phyloP scores from a whole-genome alignment of 1,284 basidiomycete species.

The Trichosporon sp. region DNA sequence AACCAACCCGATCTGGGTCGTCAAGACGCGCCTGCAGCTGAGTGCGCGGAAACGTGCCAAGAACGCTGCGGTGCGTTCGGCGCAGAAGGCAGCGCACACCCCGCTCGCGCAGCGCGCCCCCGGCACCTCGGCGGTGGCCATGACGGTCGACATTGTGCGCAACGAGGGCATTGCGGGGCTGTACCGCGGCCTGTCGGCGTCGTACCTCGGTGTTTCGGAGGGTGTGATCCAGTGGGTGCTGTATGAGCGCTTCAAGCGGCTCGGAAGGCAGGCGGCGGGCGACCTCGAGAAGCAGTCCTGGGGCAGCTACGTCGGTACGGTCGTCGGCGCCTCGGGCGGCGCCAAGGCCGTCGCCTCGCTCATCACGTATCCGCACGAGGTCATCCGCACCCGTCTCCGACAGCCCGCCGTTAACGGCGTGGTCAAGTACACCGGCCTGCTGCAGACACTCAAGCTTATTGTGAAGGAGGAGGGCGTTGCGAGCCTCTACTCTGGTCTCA shows the following conservation, averaged over 20 bases:
- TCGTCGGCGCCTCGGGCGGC: slow-evolving; percentile 86
- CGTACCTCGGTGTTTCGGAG: slow-evolving; percentile 94
- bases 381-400: slow-evolving; percentile 86
- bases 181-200: slow-evolving; percentile 93
- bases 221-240: slow-evolving; percentile 97
- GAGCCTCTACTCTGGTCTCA: slow-evolving; percentile 87
- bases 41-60: slow-evolving; percentile 43
- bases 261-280: slow-evolving; percentile 36
- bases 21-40: slow-evolving; percentile 88
- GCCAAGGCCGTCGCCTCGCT: slow-evolving; percentile 92
- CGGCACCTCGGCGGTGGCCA: slow-evolving; percentile 46
- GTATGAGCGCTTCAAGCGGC: slow-evolving; percentile 67
- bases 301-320: slow-evolving; percentile 64
- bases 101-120: slow-evolving; percentile 28
- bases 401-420: slow-evolving; percentile 70
- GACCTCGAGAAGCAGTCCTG: slow-evolving; percentile 47
- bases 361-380: slow-evolving; percentile 97
- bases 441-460: slow-evolving; percentile 82
- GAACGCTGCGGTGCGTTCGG: slow-evolving; percentile 18
- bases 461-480: slow-evolving; percentile 76
- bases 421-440: slow-evolving; percentile 78
- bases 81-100: slow-evolving; percentile 10
- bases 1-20: slow-evolving; percentile 98
- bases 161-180: slow-evolving; percentile 85
- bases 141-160: slow-evolving; percentile 72